Evolutionary conservation across 805 yeast species (phyloP).

Genomic region (Trichomonascus vanleenenianus): DNA sequence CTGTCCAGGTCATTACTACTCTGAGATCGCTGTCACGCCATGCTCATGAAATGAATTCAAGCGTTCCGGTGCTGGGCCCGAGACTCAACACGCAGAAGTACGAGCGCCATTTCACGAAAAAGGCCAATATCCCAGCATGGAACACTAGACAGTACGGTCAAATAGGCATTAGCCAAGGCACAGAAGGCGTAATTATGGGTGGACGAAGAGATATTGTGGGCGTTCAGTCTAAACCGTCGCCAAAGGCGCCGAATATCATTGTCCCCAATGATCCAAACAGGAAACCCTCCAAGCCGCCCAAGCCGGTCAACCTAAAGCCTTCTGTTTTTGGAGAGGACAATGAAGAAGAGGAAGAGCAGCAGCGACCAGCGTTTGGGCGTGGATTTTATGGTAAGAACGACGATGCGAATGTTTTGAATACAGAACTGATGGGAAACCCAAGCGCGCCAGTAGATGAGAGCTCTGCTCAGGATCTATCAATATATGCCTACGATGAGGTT

Average conservation of each 20-base stretch:
- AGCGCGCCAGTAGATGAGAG: background rate
- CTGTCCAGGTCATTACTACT: constrained; percentile 70
- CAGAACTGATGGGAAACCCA: constrained; percentile 5
- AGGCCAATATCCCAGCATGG: constrained; percentile 43
- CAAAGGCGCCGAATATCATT: constrained; percentile 15
- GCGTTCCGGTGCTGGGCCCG: constrained; percentile 52
- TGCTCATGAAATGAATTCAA: constrained; percentile 48
- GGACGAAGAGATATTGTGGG: constrained; percentile 39
- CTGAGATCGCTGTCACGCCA: constrained; percentile 66
- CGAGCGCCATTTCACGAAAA: constrained; percentile 30
- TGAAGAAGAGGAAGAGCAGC: constrained; percentile 1
- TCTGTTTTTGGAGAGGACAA: constrained; percentile 6
- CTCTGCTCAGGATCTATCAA: constrained; percentile 5
- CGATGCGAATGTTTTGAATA: constrained; percentile 3
- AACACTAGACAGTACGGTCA: constrained; percentile 53
- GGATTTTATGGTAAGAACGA: constrained; percentile 1
- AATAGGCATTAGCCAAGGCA: constrained; percentile 42
- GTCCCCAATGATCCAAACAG: constrained; percentile 4
- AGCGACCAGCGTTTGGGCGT: too few relatives aligned
- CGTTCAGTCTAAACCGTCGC: constrained; percentile 7
- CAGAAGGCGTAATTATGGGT: constrained; percentile 50
- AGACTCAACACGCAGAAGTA: constrained; percentile 37
- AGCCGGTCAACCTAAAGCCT: background rate
- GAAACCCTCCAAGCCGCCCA: background rate
- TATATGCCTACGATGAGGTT: constrained; percentile 40